Conservation (phyloP, 805 yeast species). For the Hanseniaspora lachancei region DNA sequence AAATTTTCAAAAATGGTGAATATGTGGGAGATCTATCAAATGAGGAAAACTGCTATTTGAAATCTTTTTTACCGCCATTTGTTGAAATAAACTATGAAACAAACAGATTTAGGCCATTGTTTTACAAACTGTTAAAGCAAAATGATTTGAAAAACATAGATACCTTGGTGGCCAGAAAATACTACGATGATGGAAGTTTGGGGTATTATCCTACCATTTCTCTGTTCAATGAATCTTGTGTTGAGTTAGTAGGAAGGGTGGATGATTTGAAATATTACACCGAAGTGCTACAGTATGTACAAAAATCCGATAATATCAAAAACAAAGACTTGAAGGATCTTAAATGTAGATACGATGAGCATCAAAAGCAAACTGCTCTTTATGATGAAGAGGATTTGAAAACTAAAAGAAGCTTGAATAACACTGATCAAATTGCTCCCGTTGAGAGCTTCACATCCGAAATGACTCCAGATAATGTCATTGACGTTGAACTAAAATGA, state of each 20-base stretch:
- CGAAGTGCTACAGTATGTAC: slow-evolving; percentile 15
- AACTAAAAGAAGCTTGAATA: slow-evolving; percentile 50
- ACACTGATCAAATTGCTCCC: background rate
- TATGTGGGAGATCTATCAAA: slow-evolving; percentile 49
- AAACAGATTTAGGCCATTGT: slow-evolving; percentile 24
- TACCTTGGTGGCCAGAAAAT: slow-evolving; percentile 24
- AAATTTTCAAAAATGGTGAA: slow-evolving; percentile 67
- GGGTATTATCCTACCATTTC: slow-evolving; percentile 91
- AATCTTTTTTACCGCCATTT: slow-evolving; percentile 48
- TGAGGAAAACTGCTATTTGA: slow-evolving; percentile 67
- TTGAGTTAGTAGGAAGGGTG: slow-evolving; percentile 52
- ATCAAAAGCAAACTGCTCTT: slow-evolving; percentile 64
- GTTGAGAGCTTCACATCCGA: background rate
- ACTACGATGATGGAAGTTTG: slow-evolving; percentile 64
- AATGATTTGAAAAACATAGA: slow-evolving; percentile 11
- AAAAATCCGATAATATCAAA: slow-evolving; percentile 21
- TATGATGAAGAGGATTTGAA: slow-evolving; percentile 61
- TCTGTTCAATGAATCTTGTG: slow-evolving; percentile 66
- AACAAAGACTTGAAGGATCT: slow-evolving; percentile 30
- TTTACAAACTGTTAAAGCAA: background rate
- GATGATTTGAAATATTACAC: slow-evolving; percentile 36
- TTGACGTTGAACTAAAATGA: background rate
- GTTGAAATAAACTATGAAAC: slow-evolving; percentile 28
- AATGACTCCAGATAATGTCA: background rate
- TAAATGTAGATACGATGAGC: slow-evolving; percentile 49